Conservation (phyloP, 2,329 filamentous ascomycete species). For the Aureobasidium lini region DNA sequence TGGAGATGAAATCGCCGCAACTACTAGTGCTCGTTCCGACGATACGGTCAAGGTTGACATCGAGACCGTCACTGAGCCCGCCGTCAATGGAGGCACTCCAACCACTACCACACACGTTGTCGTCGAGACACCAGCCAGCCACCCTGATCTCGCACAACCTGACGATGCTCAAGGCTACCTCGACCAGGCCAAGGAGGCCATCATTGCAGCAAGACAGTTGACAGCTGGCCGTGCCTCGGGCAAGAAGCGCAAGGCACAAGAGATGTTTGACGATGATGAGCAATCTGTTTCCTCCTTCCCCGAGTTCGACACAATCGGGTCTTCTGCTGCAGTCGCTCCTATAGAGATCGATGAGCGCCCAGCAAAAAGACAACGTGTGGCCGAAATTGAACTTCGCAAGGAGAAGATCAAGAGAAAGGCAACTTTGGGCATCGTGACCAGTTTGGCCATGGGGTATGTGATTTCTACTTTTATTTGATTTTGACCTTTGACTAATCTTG, state of each 20-base stretch:
- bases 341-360: constrained; percentile 44
- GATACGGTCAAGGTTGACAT: constrained; percentile 61
- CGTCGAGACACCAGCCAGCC: constrained; percentile 63
- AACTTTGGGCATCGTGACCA: constrained; percentile 76
- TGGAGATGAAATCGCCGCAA: constrained; percentile 39
- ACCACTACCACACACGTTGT: constrained; percentile 66
- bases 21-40: constrained; percentile 19
- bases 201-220: constrained; percentile 60
- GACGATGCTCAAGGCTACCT: constrained; percentile 80
- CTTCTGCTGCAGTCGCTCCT: constrained; percentile 14
- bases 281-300: constrained; percentile 36
- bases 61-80: constrained; percentile 53
- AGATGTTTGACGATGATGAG: constrained; percentile 51
- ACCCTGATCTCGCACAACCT: constrained; percentile 60
- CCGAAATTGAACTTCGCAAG: constrained; percentile 73
- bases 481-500: not conserved
- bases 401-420: constrained; percentile 81
- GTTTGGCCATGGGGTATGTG: constrained; percentile 83
- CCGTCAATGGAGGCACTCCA: constrained; percentile 49
- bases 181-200: constrained; percentile 79
- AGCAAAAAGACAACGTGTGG: constrained; percentile 66
- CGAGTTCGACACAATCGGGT: not conserved
- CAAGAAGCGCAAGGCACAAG: constrained; percentile 67
- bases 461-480: not conserved
- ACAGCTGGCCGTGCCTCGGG: constrained; percentile 16